Conservation (phyloP, 176 grass and related monocot species). For the Carex scoparia region DNA sequence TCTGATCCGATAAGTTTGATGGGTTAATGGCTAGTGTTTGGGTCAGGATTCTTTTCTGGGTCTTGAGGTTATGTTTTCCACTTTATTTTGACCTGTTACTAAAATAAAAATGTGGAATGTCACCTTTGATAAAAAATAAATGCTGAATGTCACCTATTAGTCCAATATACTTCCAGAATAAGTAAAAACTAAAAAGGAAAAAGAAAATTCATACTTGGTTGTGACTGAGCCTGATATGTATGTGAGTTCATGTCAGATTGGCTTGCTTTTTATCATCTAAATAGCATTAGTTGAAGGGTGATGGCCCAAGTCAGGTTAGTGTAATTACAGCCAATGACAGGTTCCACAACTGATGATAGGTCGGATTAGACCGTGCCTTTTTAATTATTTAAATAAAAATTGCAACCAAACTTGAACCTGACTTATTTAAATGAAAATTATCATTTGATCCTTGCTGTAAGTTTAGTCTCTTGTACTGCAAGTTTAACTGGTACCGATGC, state of each 20-base stretch:
- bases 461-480: conserved; percentile 6
- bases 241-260: neutral
- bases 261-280: neutral
- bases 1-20: neutral
- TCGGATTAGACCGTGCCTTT: neutral
- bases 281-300: neutral
- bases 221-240: neutral
- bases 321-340: neutral
- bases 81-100: neutral
- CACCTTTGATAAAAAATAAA: neutral
- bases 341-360: neutral
- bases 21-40: neutral
- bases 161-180: neutral
- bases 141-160: neutral
- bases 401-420: neutral
- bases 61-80: neutral
- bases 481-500: conserved; percentile 1
- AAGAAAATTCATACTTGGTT: neutral
- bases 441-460: neutral
- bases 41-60: neutral
- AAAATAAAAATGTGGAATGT: neutral
- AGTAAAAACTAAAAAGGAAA: neutral
- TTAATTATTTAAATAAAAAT: neutral
- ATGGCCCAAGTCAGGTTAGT: neutral
- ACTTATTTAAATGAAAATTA: neutral